Evolutionary conservation across 2,329 filamentous ascomycete genomes (phyloP), one percentile per base, ranked within the genome.

Genomic region (Aspergillus caelatus): DNA sequence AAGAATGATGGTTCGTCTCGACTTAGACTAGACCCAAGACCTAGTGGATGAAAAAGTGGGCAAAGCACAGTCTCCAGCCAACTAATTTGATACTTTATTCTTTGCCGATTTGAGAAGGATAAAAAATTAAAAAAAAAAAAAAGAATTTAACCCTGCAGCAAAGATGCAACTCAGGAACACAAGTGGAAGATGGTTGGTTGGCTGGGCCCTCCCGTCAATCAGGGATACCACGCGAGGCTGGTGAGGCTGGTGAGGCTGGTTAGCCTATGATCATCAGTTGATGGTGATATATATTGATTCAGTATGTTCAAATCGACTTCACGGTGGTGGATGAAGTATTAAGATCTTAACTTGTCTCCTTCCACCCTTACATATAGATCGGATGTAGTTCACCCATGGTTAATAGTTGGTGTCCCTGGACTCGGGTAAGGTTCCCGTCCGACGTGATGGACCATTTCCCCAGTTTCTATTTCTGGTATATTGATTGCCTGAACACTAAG

Each of bases 1-100:
- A 56, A 43, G 43, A 28, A 48, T 16, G 41, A 32, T 67, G 65
- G 62, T 59, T 61, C 63, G 41, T 54, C n/a, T 30, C 11, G 12
- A 23, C 7, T 23, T 39, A 21, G 52, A 54, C 28, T 54, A 55
- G 52, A 55, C 16, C 32, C 21, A 36, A 50, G 30, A 36, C 11
- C 32, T 12, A 54, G 30, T 23, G 21, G n/a, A 39, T 41, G 7
- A 9, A 55, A 23, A 39, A 23, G 32, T 55, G 21, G 32, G 34
- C 32, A 39, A 55, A 36, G 3, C 16, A 21, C 30, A 12, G n/a
- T 55, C 21, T 12, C 32, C 21, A 55, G 52, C 32, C 52, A 55
- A 55, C 52, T 32, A 39, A 23, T 55, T 55, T 26, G 26, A 36
- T 39, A 26, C 52, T 55, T 5, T 55, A 39, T 55, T 36, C 34